phyloP scores from a whole-genome alignment of 441 rosid species.

The Euphorbia schlechtendalii region DNA sequence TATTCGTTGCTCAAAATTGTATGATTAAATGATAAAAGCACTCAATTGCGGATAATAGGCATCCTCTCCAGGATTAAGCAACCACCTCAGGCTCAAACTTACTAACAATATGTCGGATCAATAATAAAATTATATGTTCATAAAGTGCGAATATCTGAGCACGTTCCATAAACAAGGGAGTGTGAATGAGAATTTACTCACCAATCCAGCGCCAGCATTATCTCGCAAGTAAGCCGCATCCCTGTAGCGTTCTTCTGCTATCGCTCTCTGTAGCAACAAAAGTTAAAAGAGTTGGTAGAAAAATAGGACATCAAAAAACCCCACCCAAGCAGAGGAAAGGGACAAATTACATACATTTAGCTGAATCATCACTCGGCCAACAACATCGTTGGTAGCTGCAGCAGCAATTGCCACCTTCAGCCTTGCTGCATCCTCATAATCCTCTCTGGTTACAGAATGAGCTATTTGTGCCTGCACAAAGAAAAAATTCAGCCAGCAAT shows the following conservation, averaged over 20 bases:
- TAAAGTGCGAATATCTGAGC: not conserved
- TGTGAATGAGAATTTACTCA: slow-evolving; percentile 3
- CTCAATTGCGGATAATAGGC: not conserved
- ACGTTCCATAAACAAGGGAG: not conserved
- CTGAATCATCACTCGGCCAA: slow-evolving; percentile 64
- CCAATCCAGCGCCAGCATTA: slow-evolving; percentile 27
- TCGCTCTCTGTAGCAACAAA: slow-evolving; percentile 19
- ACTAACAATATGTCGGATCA: not conserved
- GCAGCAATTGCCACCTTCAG: slow-evolving; percentile 93
- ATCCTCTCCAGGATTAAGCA: not conserved
- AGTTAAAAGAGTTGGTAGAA: not conserved
- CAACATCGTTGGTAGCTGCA: slow-evolving; percentile 64
- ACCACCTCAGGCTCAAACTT: not conserved
- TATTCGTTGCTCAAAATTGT: not conserved
- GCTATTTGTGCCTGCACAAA: slow-evolving; percentile 55
- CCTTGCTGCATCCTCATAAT: slow-evolving; percentile 76
- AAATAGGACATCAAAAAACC: not conserved
- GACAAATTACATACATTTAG: slow-evolving; percentile 45
- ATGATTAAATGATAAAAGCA: not conserved
- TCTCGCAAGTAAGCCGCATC: slow-evolving; percentile 28
- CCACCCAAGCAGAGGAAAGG: not conserved
- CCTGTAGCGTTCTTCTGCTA: slow-evolving; percentile 23
- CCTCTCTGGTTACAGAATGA: slow-evolving; percentile 54
- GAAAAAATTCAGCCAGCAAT: slow-evolving; percentile 5
- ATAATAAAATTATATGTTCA: not conserved